These are phyloP conservation scores for Quercus cerris DNA, from an alignment of 306 rosid genomes.

Conservation along the genomic window DNA sequence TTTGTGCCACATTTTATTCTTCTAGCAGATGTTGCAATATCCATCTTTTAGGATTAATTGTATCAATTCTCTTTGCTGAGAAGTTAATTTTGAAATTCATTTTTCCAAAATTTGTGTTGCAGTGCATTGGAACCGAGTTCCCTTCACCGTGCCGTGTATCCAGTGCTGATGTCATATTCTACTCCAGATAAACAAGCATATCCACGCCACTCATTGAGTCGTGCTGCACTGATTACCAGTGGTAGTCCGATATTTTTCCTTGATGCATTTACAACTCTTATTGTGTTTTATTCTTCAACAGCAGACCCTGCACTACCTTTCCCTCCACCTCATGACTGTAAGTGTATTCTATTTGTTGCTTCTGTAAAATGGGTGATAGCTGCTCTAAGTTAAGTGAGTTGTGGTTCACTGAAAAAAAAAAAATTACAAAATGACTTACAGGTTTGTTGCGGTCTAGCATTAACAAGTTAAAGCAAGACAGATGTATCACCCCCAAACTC, in stretches of 20 bases:
- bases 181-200: constrained; percentile 84
- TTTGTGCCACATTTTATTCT: background rate
- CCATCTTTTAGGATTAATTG: background rate
- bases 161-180: constrained; percentile 80
- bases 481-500: constrained; percentile 93
- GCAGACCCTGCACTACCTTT: constrained; percentile 80
- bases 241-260: constrained; percentile 98
- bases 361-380: background rate
- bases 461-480: constrained; percentile 78
- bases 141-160: constrained; percentile 88
- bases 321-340: constrained; percentile 98
- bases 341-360: constrained; percentile 28
- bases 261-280: constrained; percentile 82
- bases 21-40: background rate
- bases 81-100: constrained; percentile 15
- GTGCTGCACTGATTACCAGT: constrained; percentile 89
- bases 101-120: constrained; percentile 30
- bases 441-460: constrained; percentile 79
- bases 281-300: constrained; percentile 89
- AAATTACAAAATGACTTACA: constrained; percentile 25
- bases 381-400: background rate
- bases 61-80: constrained; percentile 7
- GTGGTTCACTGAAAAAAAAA: constrained; percentile 5
- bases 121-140: constrained; percentile 91
- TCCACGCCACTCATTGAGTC: constrained; percentile 91